Base-by-base conservation (phyloP, 2,329 filamentous ascomycete species). In the Colletotrichum navitas region DNA sequence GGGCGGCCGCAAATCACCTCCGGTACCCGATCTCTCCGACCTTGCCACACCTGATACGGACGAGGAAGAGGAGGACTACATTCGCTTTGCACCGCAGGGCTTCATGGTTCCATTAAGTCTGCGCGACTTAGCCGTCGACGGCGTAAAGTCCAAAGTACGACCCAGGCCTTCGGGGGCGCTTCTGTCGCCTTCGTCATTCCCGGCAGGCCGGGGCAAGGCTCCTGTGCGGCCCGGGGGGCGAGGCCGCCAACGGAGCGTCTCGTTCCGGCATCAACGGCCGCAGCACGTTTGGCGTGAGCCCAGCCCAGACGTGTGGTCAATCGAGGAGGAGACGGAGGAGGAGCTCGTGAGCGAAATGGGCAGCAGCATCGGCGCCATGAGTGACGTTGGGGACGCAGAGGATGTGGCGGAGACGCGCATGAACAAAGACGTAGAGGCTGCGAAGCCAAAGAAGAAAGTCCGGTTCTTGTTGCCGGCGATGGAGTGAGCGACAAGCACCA, bases 291-390 rank as follows among this genome's bases (percentile, higher is more conserved):
- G 88, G 88, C 81, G 87, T 47, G 85, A 88, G 79, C 88, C 88
- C 8, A 89, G 87, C 75, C 87, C 87, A 0, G 87, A 89, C 64
- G 88, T 90, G 4, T 90, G 87, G 85, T 86, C 86, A 39, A 90
- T 90, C 67, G 85, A 88, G 78, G 88, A 90, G 77, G 87, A 89
- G 80, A 85, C 85, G 1, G 87, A 88, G 79, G 86, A 87, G 76
- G 86, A 88, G 75, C 77, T 85, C 32, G 78, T 83, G 79, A 84
- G 83, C 73, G 83, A 86, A 76, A 78, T 81, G 76, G 82, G 79
- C 58, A 78, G 78, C 65, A 79, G 77, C 68, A 71, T 77, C 26
- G 75, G 72, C 34, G 76, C 73, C 0, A 74, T 79, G 12, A 81
- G 80, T 74, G 75, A 79, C 43, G 74, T 78, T 63, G 77, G 79